These are phyloP conservation scores for Patellaria atrata DNA, from an alignment of 495 filamentous ascomycete genomes.

Conservation along the genomic window DNA sequence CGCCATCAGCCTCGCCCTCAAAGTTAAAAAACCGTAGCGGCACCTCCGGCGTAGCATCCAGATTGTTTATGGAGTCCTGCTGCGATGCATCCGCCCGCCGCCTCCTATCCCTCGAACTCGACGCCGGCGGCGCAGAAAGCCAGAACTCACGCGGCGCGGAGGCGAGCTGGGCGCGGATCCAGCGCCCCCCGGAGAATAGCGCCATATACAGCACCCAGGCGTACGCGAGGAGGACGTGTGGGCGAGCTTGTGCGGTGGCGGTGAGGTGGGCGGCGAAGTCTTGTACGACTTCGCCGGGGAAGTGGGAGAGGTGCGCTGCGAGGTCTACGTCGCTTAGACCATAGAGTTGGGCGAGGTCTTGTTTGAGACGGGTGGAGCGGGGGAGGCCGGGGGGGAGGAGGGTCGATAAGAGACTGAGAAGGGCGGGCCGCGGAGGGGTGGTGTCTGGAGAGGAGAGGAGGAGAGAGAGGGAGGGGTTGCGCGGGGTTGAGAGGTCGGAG, in stretches of 20 bases:
- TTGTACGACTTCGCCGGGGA: constrained; percentile 12
- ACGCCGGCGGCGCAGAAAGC: too few relatives aligned
- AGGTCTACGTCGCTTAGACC: constrained; percentile 14
- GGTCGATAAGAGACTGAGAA: constrained; percentile 11
- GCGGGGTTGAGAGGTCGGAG: constrained; percentile 5
- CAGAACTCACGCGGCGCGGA: constrained; percentile 1
- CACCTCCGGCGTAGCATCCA: constrained; percentile 3
- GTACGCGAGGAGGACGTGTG: constrained; percentile 42
- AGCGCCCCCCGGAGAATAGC: constrained; percentile 42
- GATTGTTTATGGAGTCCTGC: not conserved
- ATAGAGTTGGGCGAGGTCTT: constrained; percentile 18
- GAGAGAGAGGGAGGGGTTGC: constrained; percentile 16
- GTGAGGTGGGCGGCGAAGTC: constrained; percentile 25
- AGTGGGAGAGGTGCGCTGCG: constrained; percentile 12
- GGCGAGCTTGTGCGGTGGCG: constrained; percentile 24
- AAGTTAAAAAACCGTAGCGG: constrained; percentile 27
- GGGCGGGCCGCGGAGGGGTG: not conserved
- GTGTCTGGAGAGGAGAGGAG: constrained; percentile 19
- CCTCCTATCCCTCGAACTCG: too few relatives aligned
- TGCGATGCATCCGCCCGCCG: not conserved
- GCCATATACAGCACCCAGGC: constrained; percentile 48
- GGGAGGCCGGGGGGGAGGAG: constrained; percentile 20
- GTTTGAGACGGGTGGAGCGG: constrained; percentile 16
- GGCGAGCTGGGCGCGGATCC: constrained; percentile 35
- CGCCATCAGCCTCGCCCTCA: constrained; percentile 22